Conservation (phyloP, 192 early-diverging fungal species). For the Podila minutissima region DNA sequence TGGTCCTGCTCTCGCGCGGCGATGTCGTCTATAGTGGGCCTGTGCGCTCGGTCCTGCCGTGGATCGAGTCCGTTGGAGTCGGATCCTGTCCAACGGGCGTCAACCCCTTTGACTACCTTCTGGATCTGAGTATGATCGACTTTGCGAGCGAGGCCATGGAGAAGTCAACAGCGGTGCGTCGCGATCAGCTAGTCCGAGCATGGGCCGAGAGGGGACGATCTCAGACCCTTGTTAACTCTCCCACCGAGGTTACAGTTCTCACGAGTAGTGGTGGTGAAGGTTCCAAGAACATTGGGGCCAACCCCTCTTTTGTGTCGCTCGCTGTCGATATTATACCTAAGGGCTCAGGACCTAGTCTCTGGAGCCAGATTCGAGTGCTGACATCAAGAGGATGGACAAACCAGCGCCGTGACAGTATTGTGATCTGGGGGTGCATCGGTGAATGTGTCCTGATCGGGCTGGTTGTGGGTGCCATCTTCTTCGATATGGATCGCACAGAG, state of each 20-base stretch:
- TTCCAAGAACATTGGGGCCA: not conserved
- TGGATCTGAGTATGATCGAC: slow-evolving; percentile 47
- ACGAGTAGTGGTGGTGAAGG: slow-evolving; percentile 18
- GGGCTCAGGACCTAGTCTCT: slow-evolving; percentile 31
- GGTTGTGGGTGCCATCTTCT: slow-evolving; percentile 33
- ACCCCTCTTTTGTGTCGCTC: slow-evolving; percentile 18
- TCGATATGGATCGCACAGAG: slow-evolving; percentile 16
- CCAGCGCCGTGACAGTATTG: slow-evolving; percentile 35
- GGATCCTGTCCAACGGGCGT: slow-evolving; percentile 36
- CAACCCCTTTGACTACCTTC: slow-evolving; percentile 46
- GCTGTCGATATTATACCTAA: slow-evolving; percentile 40
- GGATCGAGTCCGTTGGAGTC: slow-evolving; percentile 31
- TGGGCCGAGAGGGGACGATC: slow-evolving; percentile 23
- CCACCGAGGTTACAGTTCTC: not conserved
- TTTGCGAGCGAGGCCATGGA: slow-evolving; percentile 48
- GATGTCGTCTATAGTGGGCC: slow-evolving; percentile 49
- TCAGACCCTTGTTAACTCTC: not conserved
- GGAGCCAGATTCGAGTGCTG: slow-evolving; percentile 31
- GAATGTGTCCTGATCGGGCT: slow-evolving; percentile 44
- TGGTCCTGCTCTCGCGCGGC: slow-evolving; percentile 41
- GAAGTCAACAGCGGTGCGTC: slow-evolving; percentile 33
- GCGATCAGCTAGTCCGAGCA: slow-evolving; percentile 31
- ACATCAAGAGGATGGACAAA: slow-evolving; percentile 42
- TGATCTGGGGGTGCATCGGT: slow-evolving; percentile 42
- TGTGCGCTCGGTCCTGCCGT: slow-evolving; percentile 38